Percentiles rank a stretch among this genome's conserved stretches.
Conservation (phyloP, 192 early-diverging fungal species). For the Rhizophlyctis rosea region DNA sequence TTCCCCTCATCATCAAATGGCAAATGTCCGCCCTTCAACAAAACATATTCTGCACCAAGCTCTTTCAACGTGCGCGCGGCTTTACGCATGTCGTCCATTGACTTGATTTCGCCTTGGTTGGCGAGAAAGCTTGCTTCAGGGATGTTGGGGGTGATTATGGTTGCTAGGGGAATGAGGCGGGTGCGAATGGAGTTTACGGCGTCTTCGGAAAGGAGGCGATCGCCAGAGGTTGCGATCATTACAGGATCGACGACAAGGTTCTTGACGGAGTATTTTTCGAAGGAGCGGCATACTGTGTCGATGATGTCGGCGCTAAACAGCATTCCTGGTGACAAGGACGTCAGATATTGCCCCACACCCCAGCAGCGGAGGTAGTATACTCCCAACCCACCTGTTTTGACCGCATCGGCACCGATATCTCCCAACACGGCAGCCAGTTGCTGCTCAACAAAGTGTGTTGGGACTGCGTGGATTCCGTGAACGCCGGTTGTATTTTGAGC, state of each 20-base stretch:
- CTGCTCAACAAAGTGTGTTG: conserved; percentile 59
- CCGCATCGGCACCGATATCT: conserved; percentile 72
- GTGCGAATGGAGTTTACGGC: conserved; percentile 55
- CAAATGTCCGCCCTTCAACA: conserved; percentile 85
- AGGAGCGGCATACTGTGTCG: conserved; percentile 45
- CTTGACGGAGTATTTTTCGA: conserved; percentile 36
- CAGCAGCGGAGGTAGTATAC: background rate
- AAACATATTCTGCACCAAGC: conserved; percentile 54
- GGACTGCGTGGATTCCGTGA: conserved; percentile 59
- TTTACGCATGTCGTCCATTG: conserved; percentile 56
- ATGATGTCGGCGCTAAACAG: conserved; percentile 65
- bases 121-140: conserved; percentile 73
- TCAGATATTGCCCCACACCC: background rate
- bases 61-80: conserved; percentile 55
- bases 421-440: conserved; percentile 69
- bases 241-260: conserved; percentile 79
- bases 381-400: conserved; percentile 60
- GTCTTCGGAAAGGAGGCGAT: conserved; percentile 54
- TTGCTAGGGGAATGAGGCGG: conserved; percentile 67
- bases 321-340: conserved; percentile 49
- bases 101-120: conserved; percentile 25
- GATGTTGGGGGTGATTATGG: conserved; percentile 77
- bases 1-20: conserved; percentile 32
- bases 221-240: conserved; percentile 78
- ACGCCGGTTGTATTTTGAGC: conserved; percentile 87